A percentile compares a stretch with the other conserved stretches of the same genome.
Evolutionary conservation across 2,329 filamentous ascomycete genomes (phyloP).

Genomic region (Colletotrichum acutatum): DNA sequence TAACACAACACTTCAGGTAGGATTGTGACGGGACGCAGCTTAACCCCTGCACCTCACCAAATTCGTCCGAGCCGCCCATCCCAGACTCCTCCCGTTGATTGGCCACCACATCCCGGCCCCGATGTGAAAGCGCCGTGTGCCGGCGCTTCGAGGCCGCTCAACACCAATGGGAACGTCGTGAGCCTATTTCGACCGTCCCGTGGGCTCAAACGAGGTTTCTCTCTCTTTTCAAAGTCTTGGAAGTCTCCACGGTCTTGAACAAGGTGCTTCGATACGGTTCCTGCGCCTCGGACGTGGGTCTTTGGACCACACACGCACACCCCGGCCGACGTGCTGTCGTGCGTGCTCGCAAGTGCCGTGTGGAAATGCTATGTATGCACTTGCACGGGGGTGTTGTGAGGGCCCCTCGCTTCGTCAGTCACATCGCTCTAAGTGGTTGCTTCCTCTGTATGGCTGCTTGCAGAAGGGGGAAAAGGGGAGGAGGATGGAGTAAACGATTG

Average conservation of each 20-base stretch:
- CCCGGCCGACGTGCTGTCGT: background rate
- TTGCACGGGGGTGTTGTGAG: background rate
- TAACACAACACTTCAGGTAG: background rate
- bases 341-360: slow-evolving; percentile 19
- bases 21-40: slow-evolving; percentile 3
- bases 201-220: background rate
- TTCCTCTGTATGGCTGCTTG: slow-evolving; percentile 8
- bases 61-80: slow-evolving; percentile 29
- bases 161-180: slow-evolving; percentile 33
- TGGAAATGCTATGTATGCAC: slow-evolving; percentile 15
- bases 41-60: background rate
- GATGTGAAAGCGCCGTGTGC: slow-evolving; percentile 35
- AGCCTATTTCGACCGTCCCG: slow-evolving; percentile 26
- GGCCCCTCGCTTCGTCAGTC: background rate
- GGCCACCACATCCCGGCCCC: slow-evolving; percentile 24
- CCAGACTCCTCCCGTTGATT: slow-evolving; percentile 25
- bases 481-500: slow-evolving; percentile 1
- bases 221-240: background rate
- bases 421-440: background rate
- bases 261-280: slow-evolving; percentile 17
- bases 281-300: slow-evolving; percentile 3
- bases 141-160: slow-evolving; percentile 36
- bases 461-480: background rate
- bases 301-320: background rate
- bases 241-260: background rate